Conservation (phyloP, 2,329 filamentous ascomycete genomes). For the Alternaria consortialis region DNA sequence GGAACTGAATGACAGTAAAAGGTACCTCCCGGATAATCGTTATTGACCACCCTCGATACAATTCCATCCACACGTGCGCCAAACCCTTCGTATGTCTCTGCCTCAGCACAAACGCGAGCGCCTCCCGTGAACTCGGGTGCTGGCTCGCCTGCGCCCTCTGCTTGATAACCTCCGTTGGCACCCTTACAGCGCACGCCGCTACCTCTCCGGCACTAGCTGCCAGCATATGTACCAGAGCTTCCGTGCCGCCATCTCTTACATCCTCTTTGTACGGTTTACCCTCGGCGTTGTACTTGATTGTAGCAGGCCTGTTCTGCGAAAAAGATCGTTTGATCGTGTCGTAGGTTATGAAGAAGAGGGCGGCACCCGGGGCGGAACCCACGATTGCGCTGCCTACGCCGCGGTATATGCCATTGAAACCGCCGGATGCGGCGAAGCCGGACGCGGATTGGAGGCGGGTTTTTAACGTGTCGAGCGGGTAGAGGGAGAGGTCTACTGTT, state of each 20-base stretch:
- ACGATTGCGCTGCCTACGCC: slow-evolving; percentile 89
- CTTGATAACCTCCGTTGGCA: slow-evolving; percentile 97
- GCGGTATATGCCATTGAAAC: slow-evolving; percentile 90
- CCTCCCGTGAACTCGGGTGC: slow-evolving; percentile 73
- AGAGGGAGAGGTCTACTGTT: slow-evolving; percentile 95
- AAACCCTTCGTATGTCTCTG: slow-evolving; percentile 53
- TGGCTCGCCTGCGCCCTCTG: slow-evolving; percentile 91
- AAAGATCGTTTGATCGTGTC: slow-evolving; percentile 69
- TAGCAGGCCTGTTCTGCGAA: slow-evolving; percentile 16
- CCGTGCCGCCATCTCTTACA: slow-evolving; percentile 21
- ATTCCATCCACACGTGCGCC: slow-evolving; percentile 74
- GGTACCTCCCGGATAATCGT: slow-evolving; percentile 96
- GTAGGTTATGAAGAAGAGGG: slow-evolving; percentile 97
- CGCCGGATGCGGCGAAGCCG: slow-evolving; percentile 82
- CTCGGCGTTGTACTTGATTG: slow-evolving; percentile 33
- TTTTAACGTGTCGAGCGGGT: slow-evolving; percentile 98
- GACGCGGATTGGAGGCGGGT: slow-evolving; percentile 88
- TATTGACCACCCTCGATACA: slow-evolving; percentile 92
- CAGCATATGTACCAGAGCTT: slow-evolving; percentile 73
- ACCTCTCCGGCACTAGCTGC: slow-evolving; percentile 89
- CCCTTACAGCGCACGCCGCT: slow-evolving; percentile 88
- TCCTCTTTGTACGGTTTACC: slow-evolving; percentile 40
- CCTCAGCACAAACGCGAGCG: slow-evolving; percentile 73
- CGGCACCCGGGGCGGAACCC: slow-evolving; percentile 90
- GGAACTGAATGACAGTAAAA: slow-evolving; percentile 97